Conservation (phyloP, 164 flowering plant species). For the Aristolochia contorta region DNA sequence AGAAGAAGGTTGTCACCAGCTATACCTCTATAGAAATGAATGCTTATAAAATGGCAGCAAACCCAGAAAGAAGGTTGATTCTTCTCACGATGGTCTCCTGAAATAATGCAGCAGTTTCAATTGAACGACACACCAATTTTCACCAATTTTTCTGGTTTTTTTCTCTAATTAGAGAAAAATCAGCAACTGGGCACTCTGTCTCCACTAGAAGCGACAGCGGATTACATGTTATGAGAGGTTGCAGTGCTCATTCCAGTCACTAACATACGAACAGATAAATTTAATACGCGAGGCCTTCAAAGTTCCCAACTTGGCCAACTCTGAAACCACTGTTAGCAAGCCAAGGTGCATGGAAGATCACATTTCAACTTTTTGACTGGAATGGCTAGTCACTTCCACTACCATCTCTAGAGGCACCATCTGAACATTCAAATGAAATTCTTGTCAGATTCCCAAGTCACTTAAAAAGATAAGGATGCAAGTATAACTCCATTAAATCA, state of each 20-base stretch:
- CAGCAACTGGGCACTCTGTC: neutral
- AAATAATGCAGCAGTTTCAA: neutral
- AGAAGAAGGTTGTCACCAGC: too few species aligned
- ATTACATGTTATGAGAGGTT: neutral
- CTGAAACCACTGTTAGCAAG: too few species aligned
- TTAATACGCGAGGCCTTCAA: too few species aligned
- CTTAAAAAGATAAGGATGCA: neutral
- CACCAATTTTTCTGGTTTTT: neutral
- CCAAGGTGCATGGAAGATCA: neutral
- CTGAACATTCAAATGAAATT: slow-evolving; percentile 22
- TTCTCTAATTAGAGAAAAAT: neutral
- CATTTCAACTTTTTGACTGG: neutral
- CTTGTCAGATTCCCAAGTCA: neutral
- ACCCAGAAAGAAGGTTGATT: neutral
- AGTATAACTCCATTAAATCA: neutral
- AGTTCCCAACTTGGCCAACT: too few species aligned
- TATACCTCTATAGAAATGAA: neutral
- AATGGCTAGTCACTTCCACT: slow-evolving; percentile 56
- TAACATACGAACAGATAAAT: too few species aligned
- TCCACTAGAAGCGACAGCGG: neutral
- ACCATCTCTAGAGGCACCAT: slow-evolving; percentile 29
- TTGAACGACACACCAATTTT: neutral
- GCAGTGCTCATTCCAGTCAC: too few species aligned
- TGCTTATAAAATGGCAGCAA: neutral
- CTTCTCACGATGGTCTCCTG: neutral